These are phyloP conservation scores for Raffaelea arxii DNA, from an alignment of 2,329 filamentous ascomycete species.

Conservation along the genomic window DNA sequence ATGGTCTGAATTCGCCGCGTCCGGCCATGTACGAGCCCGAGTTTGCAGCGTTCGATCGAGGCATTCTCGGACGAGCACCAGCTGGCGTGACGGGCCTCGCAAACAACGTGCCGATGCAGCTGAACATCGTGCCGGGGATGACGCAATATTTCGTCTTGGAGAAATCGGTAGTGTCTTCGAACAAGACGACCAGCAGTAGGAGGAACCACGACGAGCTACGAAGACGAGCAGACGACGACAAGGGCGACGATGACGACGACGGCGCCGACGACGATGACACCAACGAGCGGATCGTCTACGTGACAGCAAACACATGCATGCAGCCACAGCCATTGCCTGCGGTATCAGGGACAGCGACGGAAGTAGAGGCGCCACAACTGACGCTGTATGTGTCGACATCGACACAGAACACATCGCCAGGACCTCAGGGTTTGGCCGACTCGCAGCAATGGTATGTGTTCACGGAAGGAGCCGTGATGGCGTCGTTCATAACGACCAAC, in stretches of 20 bases:
- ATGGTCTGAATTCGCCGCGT: slow-evolving; percentile 5
- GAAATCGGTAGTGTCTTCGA: slow-evolving; percentile 40
- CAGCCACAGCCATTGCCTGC: slow-evolving; percentile 53
- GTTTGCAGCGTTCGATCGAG: slow-evolving; percentile 51
- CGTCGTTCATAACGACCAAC: slow-evolving; percentile 48
- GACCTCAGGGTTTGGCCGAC: slow-evolving; percentile 41
- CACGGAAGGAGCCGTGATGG: slow-evolving; percentile 59
- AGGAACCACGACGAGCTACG: slow-evolving; percentile 11
- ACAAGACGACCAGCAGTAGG: slow-evolving; percentile 16
- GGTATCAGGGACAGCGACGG: slow-evolving; percentile 17
- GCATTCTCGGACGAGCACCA: slow-evolving; percentile 52
- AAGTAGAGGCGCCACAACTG: slow-evolving; percentile 56
- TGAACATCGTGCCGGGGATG: slow-evolving; percentile 53
- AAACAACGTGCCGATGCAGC: slow-evolving; percentile 54
- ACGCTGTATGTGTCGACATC: slow-evolving; percentile 67
- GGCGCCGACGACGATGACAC: slow-evolving; percentile 9
- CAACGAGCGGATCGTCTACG: slow-evolving; percentile 42
- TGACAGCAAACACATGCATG: slow-evolving; percentile 78
- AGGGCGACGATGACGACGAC: slow-evolving; percentile 9
- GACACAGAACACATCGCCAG: slow-evolving; percentile 53
- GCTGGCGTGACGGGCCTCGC: slow-evolving; percentile 36
- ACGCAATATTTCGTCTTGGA: slow-evolving; percentile 57
- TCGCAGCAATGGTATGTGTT: slow-evolving; percentile 42
- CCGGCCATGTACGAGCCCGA: slow-evolving; percentile 44
- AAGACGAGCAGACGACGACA: slow-evolving; percentile 12